Evolutionary conservation across 2,329 filamentous ascomycete species (phyloP).

Genomic region (Neoascochyta sp.): DNA sequence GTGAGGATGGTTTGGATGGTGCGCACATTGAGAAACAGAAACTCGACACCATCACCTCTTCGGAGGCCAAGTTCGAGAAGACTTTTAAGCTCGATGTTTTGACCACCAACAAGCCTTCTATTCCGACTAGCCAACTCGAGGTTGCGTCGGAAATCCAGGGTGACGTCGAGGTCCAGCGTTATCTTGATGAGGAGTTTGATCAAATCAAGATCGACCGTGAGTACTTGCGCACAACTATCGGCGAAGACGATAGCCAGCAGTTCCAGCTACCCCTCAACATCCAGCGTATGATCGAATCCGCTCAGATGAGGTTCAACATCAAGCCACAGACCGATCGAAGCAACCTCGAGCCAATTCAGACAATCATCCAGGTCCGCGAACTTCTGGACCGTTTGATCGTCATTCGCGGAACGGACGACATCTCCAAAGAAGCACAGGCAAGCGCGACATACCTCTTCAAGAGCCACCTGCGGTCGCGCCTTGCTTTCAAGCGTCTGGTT

Average conservation of each 20-base stretch:
- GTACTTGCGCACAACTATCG: constrained; percentile 64
- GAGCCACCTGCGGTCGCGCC: constrained; percentile 78
- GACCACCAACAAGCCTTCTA: constrained; percentile 61
- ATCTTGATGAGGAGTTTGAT: constrained; percentile 87
- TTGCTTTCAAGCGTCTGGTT: constrained; percentile 91
- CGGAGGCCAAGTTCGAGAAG: constrained; percentile 70
- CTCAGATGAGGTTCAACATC: constrained; percentile 86
- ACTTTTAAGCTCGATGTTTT: constrained; percentile 86
- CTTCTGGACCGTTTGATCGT: constrained; percentile 75
- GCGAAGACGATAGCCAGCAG: constrained; percentile 70
- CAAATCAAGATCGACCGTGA: constrained; percentile 69
- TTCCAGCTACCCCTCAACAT: constrained; percentile 94
- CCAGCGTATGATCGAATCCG: constrained; percentile 82
- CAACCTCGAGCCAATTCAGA: constrained; percentile 83
- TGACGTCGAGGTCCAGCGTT: constrained; percentile 79
- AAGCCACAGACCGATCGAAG: constrained; percentile 74
- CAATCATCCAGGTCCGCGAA: constrained; percentile 72
- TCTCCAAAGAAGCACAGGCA: constrained; percentile 81
- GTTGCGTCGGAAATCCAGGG: constrained; percentile 82
- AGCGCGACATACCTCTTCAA: constrained; percentile 92
- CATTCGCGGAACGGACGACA: constrained; percentile 76
- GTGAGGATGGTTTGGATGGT: constrained; percentile 93
- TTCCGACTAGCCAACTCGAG: constrained; percentile 71
- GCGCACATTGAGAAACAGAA: constrained; percentile 90
- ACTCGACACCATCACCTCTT: constrained; percentile 80